Conservation (phyloP, 768 basidiomycete species). For the Botryobasidium botryosum region DNA sequence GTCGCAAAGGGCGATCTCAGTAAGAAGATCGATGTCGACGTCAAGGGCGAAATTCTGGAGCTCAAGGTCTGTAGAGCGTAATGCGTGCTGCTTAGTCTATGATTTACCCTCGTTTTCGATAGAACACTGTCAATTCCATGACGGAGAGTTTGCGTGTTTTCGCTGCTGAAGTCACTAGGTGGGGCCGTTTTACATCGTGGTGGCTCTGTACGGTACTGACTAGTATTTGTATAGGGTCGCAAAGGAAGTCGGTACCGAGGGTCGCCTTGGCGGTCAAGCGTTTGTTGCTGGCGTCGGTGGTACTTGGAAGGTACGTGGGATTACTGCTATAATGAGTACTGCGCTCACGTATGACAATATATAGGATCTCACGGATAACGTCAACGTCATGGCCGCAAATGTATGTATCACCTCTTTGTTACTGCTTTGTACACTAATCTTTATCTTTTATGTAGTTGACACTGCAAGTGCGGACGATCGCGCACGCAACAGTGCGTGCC, state of each 20-base stretch:
- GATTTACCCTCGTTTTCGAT: no score
- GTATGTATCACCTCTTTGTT: constrained; percentile 27
- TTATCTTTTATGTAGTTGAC: constrained; percentile 40
- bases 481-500: constrained; percentile 64
- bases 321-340: background rate
- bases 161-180: constrained; percentile 53
- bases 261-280: constrained; percentile 85
- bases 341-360: constrained; percentile 10
- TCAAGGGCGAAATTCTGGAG: constrained; percentile 81
- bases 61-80: no score
- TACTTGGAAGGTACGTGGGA: constrained; percentile 72
- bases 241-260: constrained; percentile 94
- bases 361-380: constrained; percentile 86
- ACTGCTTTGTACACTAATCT: background rate
- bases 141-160: constrained; percentile 73
- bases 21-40: constrained; percentile 69
- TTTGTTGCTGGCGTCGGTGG: constrained; percentile 88
- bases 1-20: constrained; percentile 28
- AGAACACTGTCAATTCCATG: constrained; percentile 94
- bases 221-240: no score
- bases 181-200: no score
- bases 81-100: background rate
- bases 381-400: constrained; percentile 91
- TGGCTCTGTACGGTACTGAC: no score
- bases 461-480: constrained; percentile 83